Evolutionary conservation across 306 rosid genomes (phyloP), one percentile per base, ranked within the genome.

Genomic region (Betula pendula): DNA sequence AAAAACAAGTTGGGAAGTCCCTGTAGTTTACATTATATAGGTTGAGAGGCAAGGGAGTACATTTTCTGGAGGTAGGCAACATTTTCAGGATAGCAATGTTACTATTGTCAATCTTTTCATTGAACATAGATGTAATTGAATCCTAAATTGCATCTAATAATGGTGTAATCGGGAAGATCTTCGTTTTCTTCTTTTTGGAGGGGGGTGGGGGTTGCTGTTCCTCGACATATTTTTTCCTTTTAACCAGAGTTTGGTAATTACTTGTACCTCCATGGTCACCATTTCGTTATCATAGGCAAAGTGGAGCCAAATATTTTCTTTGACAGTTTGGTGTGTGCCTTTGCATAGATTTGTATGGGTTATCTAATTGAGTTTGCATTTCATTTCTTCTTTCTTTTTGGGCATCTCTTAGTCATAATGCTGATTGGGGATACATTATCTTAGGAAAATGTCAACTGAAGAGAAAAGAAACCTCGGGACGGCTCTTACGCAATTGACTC

Each of bases 381-480:
- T 38, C 38, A 40, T 8, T 19, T 27, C 11, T 33, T 19, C 19
- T 38, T 6, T 14, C 6, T 58, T 58, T 10, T 45, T 15, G 51
- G 20, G 55, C 45, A 48, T 44, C 58, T 74, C 27, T 5, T 38
- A 51, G 63, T 27, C 0, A 24, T 56, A 24, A 49, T 42, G 27
- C 60, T 67, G 40, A 55, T 29, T 42, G 38, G n/a, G 72, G 49
- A 43, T 75, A 55, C 56, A 62, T 45, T 59, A 29, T 17, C 68
- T 71, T 63, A 94, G 96, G 84, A 89, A 90, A 85, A 56, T 89
- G 70, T 81, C 96, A 6, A 49, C 79, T 16, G 90, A 76, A 13
- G 97, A 94, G 82, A 94, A 81, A 81, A 45, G 86, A 77, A 74
- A 24, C 31, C 89, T 94, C 16, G 87, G 80, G 66, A 80, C 40